phyloP scores from a whole-genome alignment of 2,329 filamentous ascomycete genomes.

The Fusarium cicatricum region DNA sequence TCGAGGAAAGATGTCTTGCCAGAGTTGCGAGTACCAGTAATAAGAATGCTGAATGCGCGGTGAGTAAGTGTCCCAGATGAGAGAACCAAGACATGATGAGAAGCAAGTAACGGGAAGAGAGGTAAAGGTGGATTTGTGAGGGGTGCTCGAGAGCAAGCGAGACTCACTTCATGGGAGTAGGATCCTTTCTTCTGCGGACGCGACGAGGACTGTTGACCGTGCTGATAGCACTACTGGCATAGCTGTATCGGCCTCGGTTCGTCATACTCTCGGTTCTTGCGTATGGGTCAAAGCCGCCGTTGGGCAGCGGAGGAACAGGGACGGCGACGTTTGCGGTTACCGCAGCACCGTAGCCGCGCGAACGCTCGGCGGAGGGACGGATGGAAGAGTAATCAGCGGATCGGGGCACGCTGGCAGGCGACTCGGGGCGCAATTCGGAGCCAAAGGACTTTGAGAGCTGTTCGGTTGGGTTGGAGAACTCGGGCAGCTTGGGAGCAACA shows the following conservation, averaged over 20 bases:
- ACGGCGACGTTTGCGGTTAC: slow-evolving; percentile 44
- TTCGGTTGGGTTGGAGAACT: slow-evolving; percentile 59
- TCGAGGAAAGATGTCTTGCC: slow-evolving; percentile 98
- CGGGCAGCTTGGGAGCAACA: slow-evolving; percentile 60
- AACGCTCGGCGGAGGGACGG: slow-evolving; percentile 61
- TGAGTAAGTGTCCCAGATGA: not conserved
- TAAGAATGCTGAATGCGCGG: slow-evolving; percentile 73
- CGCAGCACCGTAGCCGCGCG: slow-evolving; percentile 53
- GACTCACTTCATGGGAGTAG: slow-evolving; percentile 96
- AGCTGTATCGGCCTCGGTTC: slow-evolving; percentile 94
- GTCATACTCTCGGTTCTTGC: slow-evolving; percentile 93
- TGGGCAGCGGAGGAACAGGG: slow-evolving; percentile 67
- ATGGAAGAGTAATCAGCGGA: slow-evolving; percentile 50
- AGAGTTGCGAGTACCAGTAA: slow-evolving; percentile 85
- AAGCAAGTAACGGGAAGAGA: not conserved
- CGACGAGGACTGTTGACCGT: slow-evolving; percentile 92
- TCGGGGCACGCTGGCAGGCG: slow-evolving; percentile 65
- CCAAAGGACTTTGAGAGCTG: slow-evolving; percentile 55
- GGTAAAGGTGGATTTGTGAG: not conserved
- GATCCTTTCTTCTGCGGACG: slow-evolving; percentile 93
- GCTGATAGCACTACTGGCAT: slow-evolving; percentile 90
- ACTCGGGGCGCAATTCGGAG: slow-evolving; percentile 69
- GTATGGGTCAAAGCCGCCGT: slow-evolving; percentile 76
- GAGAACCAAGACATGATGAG: not conserved
- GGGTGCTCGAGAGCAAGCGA: not conserved